Base-by-base conservation (phyloP, 225 moss, liverwort and hornwort genomes). In the Neckera pumila region DNA sequence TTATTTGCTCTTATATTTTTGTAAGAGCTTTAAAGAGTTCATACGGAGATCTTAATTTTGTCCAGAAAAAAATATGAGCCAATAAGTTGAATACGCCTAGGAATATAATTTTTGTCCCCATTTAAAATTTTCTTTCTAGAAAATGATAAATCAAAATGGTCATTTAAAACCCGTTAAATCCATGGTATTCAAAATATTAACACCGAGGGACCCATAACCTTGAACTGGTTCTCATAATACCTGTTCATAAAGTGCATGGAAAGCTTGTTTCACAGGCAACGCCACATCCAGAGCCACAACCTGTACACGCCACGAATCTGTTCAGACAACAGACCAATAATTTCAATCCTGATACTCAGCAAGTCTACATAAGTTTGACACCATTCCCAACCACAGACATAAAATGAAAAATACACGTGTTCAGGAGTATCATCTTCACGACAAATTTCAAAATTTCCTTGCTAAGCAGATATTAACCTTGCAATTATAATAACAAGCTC, bases 201-300 rank as follows among this genome's bases (percentile, higher is more conserved):
- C n/a, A 83, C 27, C 43, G 28, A 85, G 36, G 17, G 27, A 74
- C 71, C 33, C 60, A 80, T 75, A 64, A 75, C 36, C 76, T 57
- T 70, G 7, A 81, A 84, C 61, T 56, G 47, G 65, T 73, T 81
- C n/a, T 64, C 84, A 89, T 19, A 42, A 80, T 87, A 82, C 98
- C 98, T 99, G 97, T 90, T 99, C 98, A 94, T 99, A 97, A 65
- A 99, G 93, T n/a, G 97, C 96, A 91, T 99, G 97, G 76, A 99
- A 99, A 76, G 98, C 98, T 90, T 97, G 97, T 91, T 97, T 97
- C 88, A 99, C 98, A 86, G 98, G 98, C 77, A 99, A 95, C 82
- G 96, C 93, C 74, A 97, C 96, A 89, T 99, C 98, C 94, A 99
- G 89, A 54, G 97, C 96, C 85, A 99, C 96, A 89, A 97, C 98